A percentile compares a stretch with the other conserved stretches of the same genome.
These are phyloP conservation scores for Ascoidea asiatica DNA, from an alignment of 805 yeast species.

Conservation along the genomic window DNA sequence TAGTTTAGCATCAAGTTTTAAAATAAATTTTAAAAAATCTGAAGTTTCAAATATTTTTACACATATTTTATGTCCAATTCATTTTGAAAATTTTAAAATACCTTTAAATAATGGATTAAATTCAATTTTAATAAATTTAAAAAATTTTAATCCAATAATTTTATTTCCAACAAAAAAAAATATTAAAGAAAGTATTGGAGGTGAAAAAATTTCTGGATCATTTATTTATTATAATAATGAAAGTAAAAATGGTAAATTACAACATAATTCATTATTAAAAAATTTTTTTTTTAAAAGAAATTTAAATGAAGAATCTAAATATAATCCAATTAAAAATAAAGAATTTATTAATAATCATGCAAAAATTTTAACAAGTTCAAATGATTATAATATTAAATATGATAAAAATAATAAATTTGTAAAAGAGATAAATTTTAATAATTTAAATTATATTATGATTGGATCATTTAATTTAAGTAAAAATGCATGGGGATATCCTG, in stretches of 20 bases:
- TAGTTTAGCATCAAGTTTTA: constrained; percentile 25
- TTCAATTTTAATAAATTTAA: background rate
- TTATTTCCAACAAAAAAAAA: constrained; percentile 8
- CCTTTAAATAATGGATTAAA: constrained; percentile 4
- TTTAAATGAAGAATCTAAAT: constrained; percentile 1
- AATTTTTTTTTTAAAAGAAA: constrained; percentile 5
- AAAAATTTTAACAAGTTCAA: constrained; percentile 5
- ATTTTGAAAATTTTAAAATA: constrained; percentile 12
- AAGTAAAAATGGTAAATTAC: constrained; percentile 1
- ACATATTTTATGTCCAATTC: constrained; percentile 27
- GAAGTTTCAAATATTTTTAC: constrained; percentile 21
- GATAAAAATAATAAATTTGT: background rate
- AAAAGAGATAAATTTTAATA: background rate
- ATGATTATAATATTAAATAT: constrained; percentile 1
- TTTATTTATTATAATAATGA: constrained; percentile 2
- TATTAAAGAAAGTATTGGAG: constrained; percentile 3
- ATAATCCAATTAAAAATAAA: background rate
- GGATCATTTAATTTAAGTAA: constrained; percentile 9
- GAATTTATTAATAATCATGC: constrained; percentile 8
- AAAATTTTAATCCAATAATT: constrained; percentile 4
- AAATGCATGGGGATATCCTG: constrained; percentile 9
- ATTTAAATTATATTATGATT: constrained; percentile 6
- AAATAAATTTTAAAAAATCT: constrained; percentile 10
- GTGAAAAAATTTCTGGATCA: background rate
- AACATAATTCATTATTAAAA: constrained; percentile 1